phyloP scores from a whole-genome alignment of 2,329 filamentous ascomycete species.

The Chlorencoelia australis region DNA sequence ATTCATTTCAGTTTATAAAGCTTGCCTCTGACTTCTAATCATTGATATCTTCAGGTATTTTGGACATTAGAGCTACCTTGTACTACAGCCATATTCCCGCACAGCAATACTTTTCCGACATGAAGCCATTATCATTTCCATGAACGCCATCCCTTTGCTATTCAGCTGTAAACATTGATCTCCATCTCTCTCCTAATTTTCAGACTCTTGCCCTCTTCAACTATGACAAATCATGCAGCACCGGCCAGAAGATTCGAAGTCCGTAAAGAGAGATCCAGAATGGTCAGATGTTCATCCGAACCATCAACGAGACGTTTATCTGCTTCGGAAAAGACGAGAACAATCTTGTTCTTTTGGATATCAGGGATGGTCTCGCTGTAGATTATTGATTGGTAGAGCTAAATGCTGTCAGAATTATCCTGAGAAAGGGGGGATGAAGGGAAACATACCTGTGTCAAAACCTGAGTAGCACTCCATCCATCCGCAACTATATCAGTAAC shows the following conservation, averaged over 20 bases:
- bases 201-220: no score
- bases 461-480: constrained; percentile 90
- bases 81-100: no score
- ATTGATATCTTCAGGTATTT: no score
- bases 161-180: neutral
- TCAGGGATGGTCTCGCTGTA: constrained; percentile 79
- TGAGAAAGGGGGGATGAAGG: neutral
- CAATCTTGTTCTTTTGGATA: constrained; percentile 81
- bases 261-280: constrained; percentile 74
- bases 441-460: constrained; percentile 61
- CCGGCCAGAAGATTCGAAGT: constrained; percentile 59
- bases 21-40: no score
- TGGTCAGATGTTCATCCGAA: constrained; percentile 85
- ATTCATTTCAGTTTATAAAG: no score
- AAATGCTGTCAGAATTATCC: constrained; percentile 8
- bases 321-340: constrained; percentile 80
- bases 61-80: no score
- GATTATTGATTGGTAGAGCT: constrained; percentile 75
- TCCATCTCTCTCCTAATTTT: neutral
- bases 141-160: neutral
- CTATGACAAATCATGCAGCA: constrained; percentile 6
- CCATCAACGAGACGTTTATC: constrained; percentile 94
- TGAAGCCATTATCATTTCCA: neutral
- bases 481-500: constrained; percentile 90
- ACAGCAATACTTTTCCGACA: no score